These are phyloP conservation scores for Wickerhamiella vanderwaltii DNA, from an alignment of 805 yeast species.

Conservation along the genomic window DNA sequence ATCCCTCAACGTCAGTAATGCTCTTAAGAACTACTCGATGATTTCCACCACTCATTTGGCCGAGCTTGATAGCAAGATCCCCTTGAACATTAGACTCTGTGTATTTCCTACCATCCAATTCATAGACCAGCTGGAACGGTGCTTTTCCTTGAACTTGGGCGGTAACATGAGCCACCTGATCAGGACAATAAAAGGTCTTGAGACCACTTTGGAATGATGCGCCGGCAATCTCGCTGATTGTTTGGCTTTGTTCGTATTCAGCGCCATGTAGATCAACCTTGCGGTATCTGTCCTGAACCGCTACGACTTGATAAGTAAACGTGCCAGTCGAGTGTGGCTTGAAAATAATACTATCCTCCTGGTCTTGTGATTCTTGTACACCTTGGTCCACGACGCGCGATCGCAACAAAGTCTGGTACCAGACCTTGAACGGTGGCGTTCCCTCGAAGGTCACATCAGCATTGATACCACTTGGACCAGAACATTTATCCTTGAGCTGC, in stretches of 20 bases:
- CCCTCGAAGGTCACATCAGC: conserved; percentile 63
- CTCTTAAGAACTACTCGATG: conserved; percentile 52
- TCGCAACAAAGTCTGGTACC: conserved; percentile 41
- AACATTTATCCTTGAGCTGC: conserved; percentile 72
- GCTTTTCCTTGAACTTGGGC: conserved; percentile 62
- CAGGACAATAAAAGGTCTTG: conserved; percentile 34
- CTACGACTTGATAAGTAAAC: conserved; percentile 68
- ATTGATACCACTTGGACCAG: conserved; percentile 78
- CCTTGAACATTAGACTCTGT: conserved; percentile 33
- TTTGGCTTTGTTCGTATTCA: conserved; percentile 23
- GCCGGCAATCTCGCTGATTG: conserved; percentile 29
- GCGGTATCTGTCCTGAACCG: conserved; percentile 36
- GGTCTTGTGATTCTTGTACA: conserved; percentile 25
- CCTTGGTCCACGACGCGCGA: conserved; percentile 24
- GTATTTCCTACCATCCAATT: conserved; percentile 29
- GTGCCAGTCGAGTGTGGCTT: conserved; percentile 73
- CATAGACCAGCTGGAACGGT: conserved; percentile 64
- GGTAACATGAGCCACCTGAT: conserved; percentile 37
- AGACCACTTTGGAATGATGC: conserved; percentile 27
- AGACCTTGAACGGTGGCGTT: conserved; percentile 66
- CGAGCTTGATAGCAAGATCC: conserved; percentile 32
- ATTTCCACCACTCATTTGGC: conserved; percentile 45
- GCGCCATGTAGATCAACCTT: conserved; percentile 20
- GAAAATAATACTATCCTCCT: conserved; percentile 49
- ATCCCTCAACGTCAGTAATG: conserved; percentile 62